Evolutionary conservation across 345 rosid genomes (phyloP).

Genomic region (Eutrema heterophyllum): DNA sequence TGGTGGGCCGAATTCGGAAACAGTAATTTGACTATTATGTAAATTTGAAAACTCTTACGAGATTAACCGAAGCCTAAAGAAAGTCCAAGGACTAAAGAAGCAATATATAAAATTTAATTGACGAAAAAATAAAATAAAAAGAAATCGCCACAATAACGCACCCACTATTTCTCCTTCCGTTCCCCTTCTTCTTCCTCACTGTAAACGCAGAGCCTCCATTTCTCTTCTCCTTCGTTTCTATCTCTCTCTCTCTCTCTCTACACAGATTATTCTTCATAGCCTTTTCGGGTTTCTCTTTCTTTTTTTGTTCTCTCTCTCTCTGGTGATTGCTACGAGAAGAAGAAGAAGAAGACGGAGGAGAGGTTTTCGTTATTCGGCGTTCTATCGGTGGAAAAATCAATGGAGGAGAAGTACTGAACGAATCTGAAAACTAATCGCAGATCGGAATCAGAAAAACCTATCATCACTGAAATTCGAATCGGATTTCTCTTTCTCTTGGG

Average conservation of each 20-base stretch:
- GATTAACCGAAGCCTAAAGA: neutral
- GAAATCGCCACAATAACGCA: slow-evolving; percentile 18
- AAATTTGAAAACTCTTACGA: neutral
- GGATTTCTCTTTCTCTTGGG: slow-evolving; percentile 1
- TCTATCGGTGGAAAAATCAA: neutral
- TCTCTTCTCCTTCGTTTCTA: neutral
- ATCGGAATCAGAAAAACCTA: neutral
- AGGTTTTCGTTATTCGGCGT: neutral
- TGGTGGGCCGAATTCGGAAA: too few relatives aligned
- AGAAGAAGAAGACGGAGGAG: neutral
- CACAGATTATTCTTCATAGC: neutral
- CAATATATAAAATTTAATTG: neutral
- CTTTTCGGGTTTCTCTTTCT: neutral
- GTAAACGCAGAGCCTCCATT: slow-evolving; percentile 13
- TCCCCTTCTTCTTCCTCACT: slow-evolving; percentile 18
- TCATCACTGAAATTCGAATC: neutral
- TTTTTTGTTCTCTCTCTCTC: neutral
- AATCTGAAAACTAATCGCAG: neutral
- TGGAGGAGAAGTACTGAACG: slow-evolving; percentile 12
- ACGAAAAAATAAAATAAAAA: neutral
- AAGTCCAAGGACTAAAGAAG: neutral
- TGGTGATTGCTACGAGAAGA: neutral
- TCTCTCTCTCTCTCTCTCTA: neutral
- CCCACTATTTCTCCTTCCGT: slow-evolving; percentile 26
- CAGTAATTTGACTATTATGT: too few relatives aligned